Percentiles rank a stretch among this genome's conserved stretches.
Conservation (phyloP, 2,329 filamentous ascomycete genomes). For the Beauveria sp. region DNA sequence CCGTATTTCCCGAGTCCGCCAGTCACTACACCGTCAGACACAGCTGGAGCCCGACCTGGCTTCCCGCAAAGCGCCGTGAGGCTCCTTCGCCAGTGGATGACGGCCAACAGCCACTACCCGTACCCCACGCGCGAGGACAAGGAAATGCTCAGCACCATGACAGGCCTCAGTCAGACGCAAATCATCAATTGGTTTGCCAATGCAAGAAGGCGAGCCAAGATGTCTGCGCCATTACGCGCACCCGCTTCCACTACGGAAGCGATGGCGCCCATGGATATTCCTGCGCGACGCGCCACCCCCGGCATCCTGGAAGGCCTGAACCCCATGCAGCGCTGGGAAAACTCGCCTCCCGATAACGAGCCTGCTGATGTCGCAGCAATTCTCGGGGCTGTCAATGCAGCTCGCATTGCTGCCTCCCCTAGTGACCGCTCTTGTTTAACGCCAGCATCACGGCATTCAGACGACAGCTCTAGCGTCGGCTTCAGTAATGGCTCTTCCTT, state of each 20-base stretch:
- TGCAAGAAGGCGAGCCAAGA: slow-evolving; percentile 70
- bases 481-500: slow-evolving; percentile 4
- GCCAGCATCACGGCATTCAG: slow-evolving; percentile 1
- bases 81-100: slow-evolving; percentile 72
- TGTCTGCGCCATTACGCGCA: slow-evolving; percentile 51
- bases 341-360: slow-evolving; percentile 26
- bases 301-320: slow-evolving; percentile 19
- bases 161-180: slow-evolving; percentile 68
- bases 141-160: slow-evolving; percentile 62
- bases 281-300: slow-evolving; percentile 31
- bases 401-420: slow-evolving; percentile 10
- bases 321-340: slow-evolving; percentile 25
- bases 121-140: slow-evolving; percentile 82
- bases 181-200: slow-evolving; percentile 88
- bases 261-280: slow-evolving; percentile 47
- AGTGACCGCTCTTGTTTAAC: neutral
- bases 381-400: slow-evolving; percentile 20
- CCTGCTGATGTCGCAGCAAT: slow-evolving; percentile 23
- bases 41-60: slow-evolving; percentile 1
- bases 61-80: slow-evolving; percentile 68
- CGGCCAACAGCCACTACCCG: slow-evolving; percentile 65
- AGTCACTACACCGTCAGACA: neutral
- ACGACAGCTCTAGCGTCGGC: slow-evolving; percentile 8
- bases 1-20: neutral
- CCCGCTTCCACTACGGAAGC: slow-evolving; percentile 34